These are phyloP conservation scores for Apiospora rasikravindrae DNA, from an alignment of 2,329 filamentous ascomycete species.

Conservation along the genomic window DNA sequence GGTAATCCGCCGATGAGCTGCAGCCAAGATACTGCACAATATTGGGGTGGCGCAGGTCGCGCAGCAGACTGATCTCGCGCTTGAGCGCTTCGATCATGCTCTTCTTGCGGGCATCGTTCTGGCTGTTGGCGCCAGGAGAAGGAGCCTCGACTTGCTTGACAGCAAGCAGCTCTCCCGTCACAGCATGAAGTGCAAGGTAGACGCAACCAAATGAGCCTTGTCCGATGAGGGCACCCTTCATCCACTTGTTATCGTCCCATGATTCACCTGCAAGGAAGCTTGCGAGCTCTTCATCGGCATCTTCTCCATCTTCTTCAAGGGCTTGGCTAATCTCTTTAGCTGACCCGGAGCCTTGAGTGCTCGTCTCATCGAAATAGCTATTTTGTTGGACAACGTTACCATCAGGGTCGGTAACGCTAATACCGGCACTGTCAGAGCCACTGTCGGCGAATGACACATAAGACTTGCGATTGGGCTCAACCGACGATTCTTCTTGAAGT, in stretches of 20 bases:
- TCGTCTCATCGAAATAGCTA: conserved; percentile 86
- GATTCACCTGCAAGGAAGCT: conserved; percentile 92
- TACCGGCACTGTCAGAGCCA: conserved; percentile 70
- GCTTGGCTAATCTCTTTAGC: conserved; percentile 85
- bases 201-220: conserved; percentile 97
- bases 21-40: conserved; percentile 98
- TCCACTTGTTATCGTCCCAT: conserved; percentile 98
- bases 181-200: conserved; percentile 90
- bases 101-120: conserved; percentile 90
- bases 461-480: conserved; percentile 89
- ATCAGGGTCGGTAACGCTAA: conserved; percentile 79
- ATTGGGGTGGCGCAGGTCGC: conserved; percentile 93
- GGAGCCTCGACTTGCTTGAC: conserved; percentile 98
- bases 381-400: conserved; percentile 70
- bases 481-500: conserved; percentile 85
- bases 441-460: conserved; percentile 90
- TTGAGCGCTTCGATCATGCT: conserved; percentile 98
- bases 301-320: conserved; percentile 88
- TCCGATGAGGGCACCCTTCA: conserved; percentile 97
- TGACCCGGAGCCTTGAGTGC: conserved; percentile 73
- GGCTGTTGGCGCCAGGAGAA: conserved; percentile 75
- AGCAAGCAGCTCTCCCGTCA: conserved; percentile 95
- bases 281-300: conserved; percentile 84
- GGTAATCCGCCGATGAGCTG: conserved; percentile 84
- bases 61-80: conserved; percentile 91